phyloP scores from a whole-genome alignment of 2,329 filamentous ascomycete species.

The Talaromyces sp. region DNA sequence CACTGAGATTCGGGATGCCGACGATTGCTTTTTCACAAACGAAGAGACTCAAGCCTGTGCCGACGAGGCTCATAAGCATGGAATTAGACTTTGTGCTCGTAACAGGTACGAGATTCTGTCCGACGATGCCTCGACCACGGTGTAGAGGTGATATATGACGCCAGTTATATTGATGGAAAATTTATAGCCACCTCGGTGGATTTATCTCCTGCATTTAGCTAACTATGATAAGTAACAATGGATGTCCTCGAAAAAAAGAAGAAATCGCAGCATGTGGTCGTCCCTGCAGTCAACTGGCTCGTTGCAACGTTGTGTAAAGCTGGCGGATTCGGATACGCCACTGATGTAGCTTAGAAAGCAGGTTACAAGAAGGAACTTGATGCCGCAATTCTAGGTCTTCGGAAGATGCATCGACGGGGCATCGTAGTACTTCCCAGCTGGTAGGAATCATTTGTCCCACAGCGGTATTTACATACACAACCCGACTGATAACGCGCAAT shows the following conservation, averaged over 20 bases:
- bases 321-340: conserved; percentile 41
- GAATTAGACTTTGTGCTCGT: conserved; percentile 42
- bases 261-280: conserved; percentile 42
- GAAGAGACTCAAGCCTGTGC: conserved; percentile 50
- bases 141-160: conserved; percentile 50
- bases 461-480: background rate
- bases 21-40: conserved; percentile 48
- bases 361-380: conserved; percentile 47
- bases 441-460: background rate
- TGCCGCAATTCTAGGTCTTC: conserved; percentile 36
- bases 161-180: conserved; percentile 43
- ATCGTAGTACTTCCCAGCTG: conserved; percentile 44
- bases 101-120: conserved; percentile 46
- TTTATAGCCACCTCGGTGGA: conserved; percentile 16
- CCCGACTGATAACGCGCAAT: background rate
- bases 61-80: conserved; percentile 43
- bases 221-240: conserved; percentile 19
- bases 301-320: conserved; percentile 39
- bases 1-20: conserved; percentile 23
- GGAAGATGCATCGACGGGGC: conserved; percentile 47
- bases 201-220: background rate
- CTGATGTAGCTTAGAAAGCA: conserved; percentile 43
- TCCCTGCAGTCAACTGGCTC: conserved; percentile 46
- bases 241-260: conserved; percentile 38
- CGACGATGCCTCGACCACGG: conserved; percentile 44